Base-by-base conservation (phyloP, 495 filamentous ascomycete species). In the Trichoderma gamsii region DNA sequence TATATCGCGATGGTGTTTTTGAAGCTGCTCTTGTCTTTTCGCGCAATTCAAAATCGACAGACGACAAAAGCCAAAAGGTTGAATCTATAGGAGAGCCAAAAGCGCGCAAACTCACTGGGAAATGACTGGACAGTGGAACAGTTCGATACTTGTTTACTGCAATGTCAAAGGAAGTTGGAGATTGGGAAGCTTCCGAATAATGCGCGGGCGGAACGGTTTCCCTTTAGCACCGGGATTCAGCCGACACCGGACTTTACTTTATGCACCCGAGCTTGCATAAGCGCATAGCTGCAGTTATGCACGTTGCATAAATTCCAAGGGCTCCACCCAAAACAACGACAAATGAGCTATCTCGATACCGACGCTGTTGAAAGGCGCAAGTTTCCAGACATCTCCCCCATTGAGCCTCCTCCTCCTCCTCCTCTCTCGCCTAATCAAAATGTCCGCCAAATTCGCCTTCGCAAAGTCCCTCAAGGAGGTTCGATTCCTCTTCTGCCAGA, bases 401-500 rank as follows among this genome's bases (percentile, higher is more conserved):
- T 66, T 44, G 64, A 66, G 18, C 56, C 69, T n/a, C 23, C 52
- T 38, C 65, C n/a, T 59, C 27, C 46, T 35, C n/a, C 43, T 18
- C 38, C 44, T 11, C 64, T 16, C 35, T 1, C 38, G 6, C 18
- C 59, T 41, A 25, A 38, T 65, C 77, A 83, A 74, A 63, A 99
- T 98, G 95, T 92, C 95, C 67, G 81, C 85, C 78, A 96, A 95
- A 84, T 97, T 97, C 79, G 90, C 87, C 72, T 99, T 98, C 79
- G 85, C 88, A 68, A 91, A 90, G 76, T 78, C 84, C 68, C 82
- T 99, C 75, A 97, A 94, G 85, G 95, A 99, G 84, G 85, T 99
- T 76, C 92, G 95, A 71, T 99, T 99, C 82, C 84, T 93, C 70
- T 93, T 98, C 81, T 98, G 96, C 81, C 95, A 98, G 80, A 91